phyloP scores from a whole-genome alignment of 1,284 basidiomycete genomes.

The Hymenochaete sp. region DNA sequence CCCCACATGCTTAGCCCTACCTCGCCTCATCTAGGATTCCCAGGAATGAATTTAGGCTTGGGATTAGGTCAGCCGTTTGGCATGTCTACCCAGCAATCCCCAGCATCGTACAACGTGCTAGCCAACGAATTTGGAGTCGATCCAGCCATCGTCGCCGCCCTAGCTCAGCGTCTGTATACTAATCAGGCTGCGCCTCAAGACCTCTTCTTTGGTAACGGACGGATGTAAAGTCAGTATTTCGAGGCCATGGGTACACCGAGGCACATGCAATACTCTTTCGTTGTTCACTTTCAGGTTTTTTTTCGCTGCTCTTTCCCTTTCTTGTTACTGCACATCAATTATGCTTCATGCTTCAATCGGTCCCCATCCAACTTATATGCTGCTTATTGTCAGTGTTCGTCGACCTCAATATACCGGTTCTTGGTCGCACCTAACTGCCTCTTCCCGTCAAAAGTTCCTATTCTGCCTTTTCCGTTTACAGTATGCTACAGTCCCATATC shows the following conservation, averaged over 20 bases:
- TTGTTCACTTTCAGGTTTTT: no score
- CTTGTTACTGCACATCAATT: no score
- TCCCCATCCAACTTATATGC: no score
- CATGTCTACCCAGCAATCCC: conserved; percentile 20
- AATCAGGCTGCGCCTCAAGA: conserved; percentile 2
- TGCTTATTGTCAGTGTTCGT: no score
- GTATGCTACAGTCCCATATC: no score
- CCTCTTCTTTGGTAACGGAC: conserved; percentile 8
- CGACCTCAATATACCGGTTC: no score
- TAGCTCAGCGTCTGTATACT: conserved; percentile 46
- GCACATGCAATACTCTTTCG: background rate
- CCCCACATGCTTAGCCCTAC: conserved; percentile 6
- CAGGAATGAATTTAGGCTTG: conserved; percentile 14
- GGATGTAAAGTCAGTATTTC: conserved; percentile 1
- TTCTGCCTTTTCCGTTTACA: no score
- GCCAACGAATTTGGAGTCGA: conserved; percentile 68
- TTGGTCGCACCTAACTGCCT: no score
- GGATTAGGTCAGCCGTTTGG: conserved; percentile 12
- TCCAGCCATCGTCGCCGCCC: conserved; percentile 55
- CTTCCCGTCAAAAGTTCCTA: no score
- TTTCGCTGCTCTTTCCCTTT: no score
- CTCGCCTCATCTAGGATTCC: conserved; percentile 18
- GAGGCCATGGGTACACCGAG: background rate
- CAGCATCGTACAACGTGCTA: conserved; percentile 42
- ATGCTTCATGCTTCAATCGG: no score